Evolutionary conservation across 352 stramenopile species (phyloP).

Genomic region (Pythium aristosporum): DNA sequence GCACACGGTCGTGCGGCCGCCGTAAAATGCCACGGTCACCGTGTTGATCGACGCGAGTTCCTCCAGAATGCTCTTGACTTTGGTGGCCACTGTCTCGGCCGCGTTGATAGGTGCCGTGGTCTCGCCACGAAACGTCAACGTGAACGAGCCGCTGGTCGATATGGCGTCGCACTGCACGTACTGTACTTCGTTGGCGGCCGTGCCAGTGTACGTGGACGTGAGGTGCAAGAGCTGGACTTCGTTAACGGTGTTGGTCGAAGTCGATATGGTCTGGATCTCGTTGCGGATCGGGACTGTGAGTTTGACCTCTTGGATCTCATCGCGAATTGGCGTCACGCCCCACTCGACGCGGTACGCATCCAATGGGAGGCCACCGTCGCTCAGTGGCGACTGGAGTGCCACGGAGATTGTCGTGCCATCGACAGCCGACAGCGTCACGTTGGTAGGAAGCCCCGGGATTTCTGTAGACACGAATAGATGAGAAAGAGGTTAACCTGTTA

Average conservation of each 20-base stretch:
- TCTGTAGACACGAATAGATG: conserved; percentile 30
- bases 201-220: conserved; percentile 71
- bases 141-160: conserved; percentile 75
- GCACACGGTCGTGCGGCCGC: conserved; percentile 61
- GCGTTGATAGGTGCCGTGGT: conserved; percentile 87
- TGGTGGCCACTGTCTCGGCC: conserved; percentile 63
- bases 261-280: conserved; percentile 77
- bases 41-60: conserved; percentile 85
- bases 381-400: conserved; percentile 65
- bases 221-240: conserved; percentile 92
- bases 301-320: conserved; percentile 77
- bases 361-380: conserved; percentile 83
- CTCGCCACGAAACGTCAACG: conserved; percentile 78
- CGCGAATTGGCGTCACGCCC: conserved; percentile 70
- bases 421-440: conserved; percentile 76
- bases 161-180: conserved; percentile 90
- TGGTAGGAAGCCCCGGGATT: conserved; percentile 52
- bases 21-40: conserved; percentile 80
- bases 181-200: conserved; percentile 81
- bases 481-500: neutral
- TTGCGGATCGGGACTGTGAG: conserved; percentile 64
- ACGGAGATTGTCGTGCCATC: conserved; percentile 90
- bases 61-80: conserved; percentile 88
- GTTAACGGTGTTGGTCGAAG: conserved; percentile 46
- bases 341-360: conserved; percentile 93